Evolutionary conservation across 257 asterid genomes (phyloP).

Genomic region (Jacaranda mimosifolia): DNA sequence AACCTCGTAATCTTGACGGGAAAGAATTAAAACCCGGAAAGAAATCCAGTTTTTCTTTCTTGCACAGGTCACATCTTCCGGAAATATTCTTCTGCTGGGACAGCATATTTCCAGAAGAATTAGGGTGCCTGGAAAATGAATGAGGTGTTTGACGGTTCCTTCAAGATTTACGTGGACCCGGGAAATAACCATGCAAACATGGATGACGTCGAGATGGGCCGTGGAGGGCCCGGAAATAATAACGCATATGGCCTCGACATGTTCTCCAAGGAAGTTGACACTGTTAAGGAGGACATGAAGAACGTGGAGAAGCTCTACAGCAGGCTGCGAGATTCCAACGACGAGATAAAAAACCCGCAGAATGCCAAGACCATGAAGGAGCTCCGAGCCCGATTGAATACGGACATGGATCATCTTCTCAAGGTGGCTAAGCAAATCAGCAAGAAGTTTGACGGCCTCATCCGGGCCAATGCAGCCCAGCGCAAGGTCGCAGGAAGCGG

Average conservation of each 20-base stretch:
- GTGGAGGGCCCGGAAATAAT: conserved; percentile 12
- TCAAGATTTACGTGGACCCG: conserved; percentile 50
- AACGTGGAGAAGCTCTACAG: conserved; percentile 37
- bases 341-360: conserved; percentile 36
- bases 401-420: conserved; percentile 44
- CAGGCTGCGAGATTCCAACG: conserved; percentile 37
- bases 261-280: conserved; percentile 48
- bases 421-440: conserved; percentile 57
- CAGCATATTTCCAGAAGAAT: conserved; percentile 36
- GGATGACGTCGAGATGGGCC: conserved; percentile 23
- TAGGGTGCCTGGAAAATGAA: conserved; percentile 30
- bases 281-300: conserved; percentile 43
- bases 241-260: conserved; percentile 38
- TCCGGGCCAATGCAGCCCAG: conserved; percentile 56
- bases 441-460: conserved; percentile 50
- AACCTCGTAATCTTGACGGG: conserved; percentile 28
- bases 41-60: no score
- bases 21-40: neutral
- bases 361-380: conserved; percentile 41
- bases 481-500: conserved; percentile 35
- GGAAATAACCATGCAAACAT: neutral
- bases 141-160: conserved; percentile 43
- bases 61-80: conserved; percentile 1
- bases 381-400: conserved; percentile 31
- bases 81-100: conserved; percentile 15